A percentile compares a stretch with the other conserved stretches of the same genome.
phyloP scores from a whole-genome alignment of 768 basidiomycete genomes.

The Cantharellus anzutake region DNA sequence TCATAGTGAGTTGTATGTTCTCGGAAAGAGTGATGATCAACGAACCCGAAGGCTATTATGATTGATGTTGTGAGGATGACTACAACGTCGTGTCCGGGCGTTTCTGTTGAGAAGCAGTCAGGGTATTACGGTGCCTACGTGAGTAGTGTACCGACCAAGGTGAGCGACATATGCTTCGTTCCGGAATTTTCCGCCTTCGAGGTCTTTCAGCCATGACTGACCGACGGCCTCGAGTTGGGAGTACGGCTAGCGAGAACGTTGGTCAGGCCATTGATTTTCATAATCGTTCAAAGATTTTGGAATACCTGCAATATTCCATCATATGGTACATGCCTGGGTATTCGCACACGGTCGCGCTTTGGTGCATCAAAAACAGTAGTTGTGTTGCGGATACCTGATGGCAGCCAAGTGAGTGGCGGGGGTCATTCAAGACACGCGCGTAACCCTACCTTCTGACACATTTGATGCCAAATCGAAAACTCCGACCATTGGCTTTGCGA shows the following conservation, averaged over 20 bases:
- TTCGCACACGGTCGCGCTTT: conserved; percentile 67
- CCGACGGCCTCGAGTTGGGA: conserved; percentile 79
- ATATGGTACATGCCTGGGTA: conserved; percentile 70
- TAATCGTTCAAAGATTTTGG: not conserved
- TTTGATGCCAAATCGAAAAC: not conserved
- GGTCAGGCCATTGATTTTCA: not conserved
- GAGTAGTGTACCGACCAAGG: conserved; percentile 36
- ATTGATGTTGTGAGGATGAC: conserved; percentile 61
- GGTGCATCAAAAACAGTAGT: conserved; percentile 94
- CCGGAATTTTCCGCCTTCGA: conserved; percentile 76
- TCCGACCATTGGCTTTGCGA: conserved; percentile 94
- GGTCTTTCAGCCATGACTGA: conserved; percentile 92
- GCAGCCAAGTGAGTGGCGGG: not conserved
- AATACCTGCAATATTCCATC: conserved; percentile 79
- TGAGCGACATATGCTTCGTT: conserved; percentile 82
- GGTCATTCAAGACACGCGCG: not conserved
- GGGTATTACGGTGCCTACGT: not conserved
- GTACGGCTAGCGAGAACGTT: conserved; percentile 40
- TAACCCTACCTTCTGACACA: conserved; percentile 41
- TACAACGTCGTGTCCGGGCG: conserved; percentile 62
- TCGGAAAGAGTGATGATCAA: not conserved
- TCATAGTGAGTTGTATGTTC: not conserved
- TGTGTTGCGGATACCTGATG: conserved; percentile 81
- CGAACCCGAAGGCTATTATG: conserved; percentile 59
- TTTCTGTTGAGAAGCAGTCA: conserved; percentile 26